Conservation (phyloP, 179 eudicot genomes). For the Spergularia azorica region DNA sequence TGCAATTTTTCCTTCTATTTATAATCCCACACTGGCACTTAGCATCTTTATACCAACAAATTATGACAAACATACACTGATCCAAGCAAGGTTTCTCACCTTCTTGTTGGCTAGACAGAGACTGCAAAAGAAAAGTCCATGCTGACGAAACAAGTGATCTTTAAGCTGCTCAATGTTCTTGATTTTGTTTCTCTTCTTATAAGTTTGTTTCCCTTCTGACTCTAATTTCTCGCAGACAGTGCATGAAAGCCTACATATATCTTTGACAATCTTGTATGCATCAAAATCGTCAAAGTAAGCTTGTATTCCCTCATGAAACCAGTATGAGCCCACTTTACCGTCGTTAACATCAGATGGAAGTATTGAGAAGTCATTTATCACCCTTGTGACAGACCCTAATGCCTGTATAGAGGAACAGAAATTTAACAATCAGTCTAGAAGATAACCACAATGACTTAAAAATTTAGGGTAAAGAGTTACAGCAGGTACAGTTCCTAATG, state of each 20-base stretch:
- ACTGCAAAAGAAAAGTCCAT: conserved; percentile 78
- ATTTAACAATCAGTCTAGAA: conserved; percentile 3
- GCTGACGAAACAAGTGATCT: conserved; percentile 75
- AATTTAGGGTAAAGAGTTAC: neutral
- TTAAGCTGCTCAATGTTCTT: conserved; percentile 74
- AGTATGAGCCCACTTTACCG: conserved; percentile 70
- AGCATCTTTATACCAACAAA: neutral
- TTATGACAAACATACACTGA: neutral
- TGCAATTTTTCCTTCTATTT: neutral
- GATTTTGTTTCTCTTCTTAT: conserved; percentile 57
- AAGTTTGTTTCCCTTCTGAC: conserved; percentile 29
- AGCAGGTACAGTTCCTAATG: neutral
- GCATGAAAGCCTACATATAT: conserved; percentile 92
- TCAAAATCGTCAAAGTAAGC: conserved; percentile 80
- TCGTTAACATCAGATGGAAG: conserved; percentile 69
- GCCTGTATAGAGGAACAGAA: conserved; percentile 50
- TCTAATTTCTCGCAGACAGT: conserved; percentile 69
- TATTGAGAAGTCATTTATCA: conserved; percentile 61
- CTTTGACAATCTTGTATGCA: conserved; percentile 80
- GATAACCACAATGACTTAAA: neutral
- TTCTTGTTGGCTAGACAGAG: conserved; percentile 78
- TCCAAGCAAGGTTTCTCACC: conserved; percentile 35
- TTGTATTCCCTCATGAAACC: conserved; percentile 86
- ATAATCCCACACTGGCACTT: neutral
- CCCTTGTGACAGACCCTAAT: conserved; percentile 71